Conservation (phyloP, 345 rosid species). For the Pistacia vera region DNA sequence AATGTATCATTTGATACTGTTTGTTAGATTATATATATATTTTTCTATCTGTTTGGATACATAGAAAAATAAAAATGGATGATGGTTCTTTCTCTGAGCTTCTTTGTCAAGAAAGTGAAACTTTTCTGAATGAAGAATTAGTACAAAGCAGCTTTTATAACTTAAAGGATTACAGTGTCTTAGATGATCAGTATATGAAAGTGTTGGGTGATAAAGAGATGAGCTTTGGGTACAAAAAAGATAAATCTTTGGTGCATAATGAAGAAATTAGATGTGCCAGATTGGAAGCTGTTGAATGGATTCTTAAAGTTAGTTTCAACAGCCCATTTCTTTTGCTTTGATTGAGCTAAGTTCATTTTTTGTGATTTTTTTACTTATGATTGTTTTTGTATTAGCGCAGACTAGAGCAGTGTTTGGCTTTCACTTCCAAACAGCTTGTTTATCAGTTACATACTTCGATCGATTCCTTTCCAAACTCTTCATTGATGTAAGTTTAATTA, state of each 20-base stretch:
- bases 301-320: conserved; percentile 45
- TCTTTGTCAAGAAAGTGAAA: conserved; percentile 39
- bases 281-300: conserved; percentile 52
- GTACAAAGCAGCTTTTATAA: conserved; percentile 10
- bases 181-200: conserved; percentile 36
- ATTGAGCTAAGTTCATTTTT: conserved; percentile 1
- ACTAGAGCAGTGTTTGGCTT: conserved; percentile 43
- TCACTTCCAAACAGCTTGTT: conserved; percentile 48
- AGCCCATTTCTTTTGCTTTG: background rate
- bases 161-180: conserved; percentile 1
- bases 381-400: conserved; percentile 33
- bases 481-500: conserved; percentile 43
- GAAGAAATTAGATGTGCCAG: conserved; percentile 43
- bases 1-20: conserved; percentile 1
- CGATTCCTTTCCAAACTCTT: conserved; percentile 43
- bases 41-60: background rate
- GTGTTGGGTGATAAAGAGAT: conserved; percentile 45
- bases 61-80: conserved; percentile 24
- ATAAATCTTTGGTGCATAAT: conserved; percentile 24
- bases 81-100: conserved; percentile 32
- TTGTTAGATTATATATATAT: background rate
- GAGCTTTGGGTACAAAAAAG: conserved; percentile 28
- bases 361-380: background rate
- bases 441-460: conserved; percentile 61
- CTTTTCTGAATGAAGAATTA: conserved; percentile 23